These are phyloP conservation scores for Sarcodon aspratus DNA, from an alignment of 768 basidiomycete genomes.

Conservation along the genomic window DNA sequence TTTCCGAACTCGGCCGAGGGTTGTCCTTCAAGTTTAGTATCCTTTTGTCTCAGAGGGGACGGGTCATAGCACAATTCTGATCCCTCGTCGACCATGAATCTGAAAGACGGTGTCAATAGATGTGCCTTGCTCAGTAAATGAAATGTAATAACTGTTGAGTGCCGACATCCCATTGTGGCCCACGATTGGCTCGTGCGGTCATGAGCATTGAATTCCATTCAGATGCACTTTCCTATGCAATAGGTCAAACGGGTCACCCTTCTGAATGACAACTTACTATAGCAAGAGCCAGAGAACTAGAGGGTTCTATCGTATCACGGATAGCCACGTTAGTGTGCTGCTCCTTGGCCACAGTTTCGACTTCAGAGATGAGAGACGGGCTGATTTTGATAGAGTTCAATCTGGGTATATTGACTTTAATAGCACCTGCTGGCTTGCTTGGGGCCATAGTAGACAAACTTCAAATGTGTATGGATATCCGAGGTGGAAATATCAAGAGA, in stretches of 20 bases:
- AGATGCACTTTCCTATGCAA: slow-evolving; percentile 60
- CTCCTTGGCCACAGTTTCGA: slow-evolving; percentile 41
- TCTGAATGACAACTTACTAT: slow-evolving; percentile 36
- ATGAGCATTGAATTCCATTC: slow-evolving; percentile 79
- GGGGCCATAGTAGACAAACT: slow-evolving; percentile 36
- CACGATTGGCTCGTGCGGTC: slow-evolving; percentile 70
- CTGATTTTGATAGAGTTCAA: slow-evolving; percentile 69
- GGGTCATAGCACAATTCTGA: slow-evolving; percentile 71
- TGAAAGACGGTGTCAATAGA: slow-evolving; percentile 14
- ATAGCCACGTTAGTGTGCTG: slow-evolving; percentile 42
- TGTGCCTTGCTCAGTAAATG: neutral
- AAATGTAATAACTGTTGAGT: slow-evolving; percentile 64
- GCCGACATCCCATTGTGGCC: slow-evolving; percentile 82
- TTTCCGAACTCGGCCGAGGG: slow-evolving; percentile 13
- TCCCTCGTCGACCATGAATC: slow-evolving; percentile 66
- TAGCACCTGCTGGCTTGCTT: slow-evolving; percentile 34
- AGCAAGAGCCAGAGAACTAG: slow-evolving; percentile 40
- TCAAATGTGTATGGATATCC: no score
- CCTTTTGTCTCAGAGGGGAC: slow-evolving; percentile 37
- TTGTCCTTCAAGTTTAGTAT: slow-evolving; percentile 28
- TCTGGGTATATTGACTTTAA: slow-evolving; percentile 59
- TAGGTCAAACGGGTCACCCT: neutral
- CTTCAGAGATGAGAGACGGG: slow-evolving; percentile 46
- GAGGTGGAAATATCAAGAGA: no score
- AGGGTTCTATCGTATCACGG: slow-evolving; percentile 49